Evolutionary conservation across 2,329 filamentous ascomycete genomes (phyloP), one percentile per base, ranked within the genome.

Genomic region (Knoxdaviesia proteae): DNA sequence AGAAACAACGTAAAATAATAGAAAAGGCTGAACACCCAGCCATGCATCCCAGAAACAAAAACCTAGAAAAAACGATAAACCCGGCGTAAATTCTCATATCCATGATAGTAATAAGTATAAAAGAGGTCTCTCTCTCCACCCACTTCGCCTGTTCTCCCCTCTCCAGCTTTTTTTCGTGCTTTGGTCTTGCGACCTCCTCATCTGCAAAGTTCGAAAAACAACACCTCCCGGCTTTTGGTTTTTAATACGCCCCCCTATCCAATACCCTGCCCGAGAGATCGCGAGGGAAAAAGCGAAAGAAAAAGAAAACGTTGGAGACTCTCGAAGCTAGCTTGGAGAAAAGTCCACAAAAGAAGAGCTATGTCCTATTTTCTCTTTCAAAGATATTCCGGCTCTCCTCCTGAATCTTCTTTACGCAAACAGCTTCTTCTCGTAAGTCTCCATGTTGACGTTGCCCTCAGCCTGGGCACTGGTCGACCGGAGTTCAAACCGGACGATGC

Each of bases 401-500:
- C n/a, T n/a, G n/a, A n/a, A n/a, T n/a, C n/a, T n/a, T n/a, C 45
- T 32, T 61, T 76, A 94, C 54, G 86, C 84, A 64, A 93, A 98
- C 51, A 98, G 80, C 74, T 96, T 98, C 81, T 98, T 98, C 71
- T 96, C 90, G 60, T 93, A 96, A 59, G 84, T 88, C 68, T 96
- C 86, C 71, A 98, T 86, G 66, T 96, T 92, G 47, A 98, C 87
- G 58, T 88, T 90, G 49, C 90, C 90, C 69, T 98, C 90, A 46
- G 92, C 72, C 72, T 94, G 86, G 41, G 90, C 90, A 61, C 86
- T 94, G 46, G 86, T 81, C 47, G 86, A 96, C 53, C 90, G 74
- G 55, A 96, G 71, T 69, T 98, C 90, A 58, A 98, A 98, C 54
- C 90, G 77, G 44, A 94, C 77, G 41, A 65, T 74, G 47, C 87